Evolutionary conservation across 805 yeast genomes (phyloP), one percentile per base, ranked within the genome.

Genomic region (Clavispora fructus): DNA sequence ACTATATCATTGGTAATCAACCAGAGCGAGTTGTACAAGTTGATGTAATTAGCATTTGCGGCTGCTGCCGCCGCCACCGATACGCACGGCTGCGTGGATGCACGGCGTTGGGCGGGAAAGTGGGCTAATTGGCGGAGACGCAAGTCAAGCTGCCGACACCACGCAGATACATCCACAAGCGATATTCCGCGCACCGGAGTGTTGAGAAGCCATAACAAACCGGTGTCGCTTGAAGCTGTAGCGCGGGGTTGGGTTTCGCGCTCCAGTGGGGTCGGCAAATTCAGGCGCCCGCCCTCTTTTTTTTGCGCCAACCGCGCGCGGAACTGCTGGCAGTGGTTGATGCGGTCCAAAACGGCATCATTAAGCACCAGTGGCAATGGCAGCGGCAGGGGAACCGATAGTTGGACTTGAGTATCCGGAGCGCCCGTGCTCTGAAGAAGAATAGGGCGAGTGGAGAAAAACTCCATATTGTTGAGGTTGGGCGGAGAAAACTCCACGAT

Each of bases 1-100:
- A 91, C 72, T 7, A 87, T 61, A 62, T 94, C 99, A 62, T 94
- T 92, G 5, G 82, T 63, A 0, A 89, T 83, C 14, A 94, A 69
- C 98, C 98, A 94, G 1, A 91, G 50, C 1, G 91, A 83, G 58
- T 95, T 95, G 69, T 88, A 89, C 50, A 92, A 79, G 48, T 83
- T 74, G 56, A 87, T 86, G 56, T 86, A 87, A 59, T 85, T 69
- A 37, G 76, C 70, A 49, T 72, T 72, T 48, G 69, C 64, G 51
- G 65, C 64, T 63, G 59, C 68, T 48, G 54, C 62, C 42, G 62
- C 54, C 60, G 59, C 41, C 30, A 67, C 54, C 51, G 63, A 55
- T 54, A 69, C 57, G 54, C 69, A 79, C 25, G 37, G 37, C 25
- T 33, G 37, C 2, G 25, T 33, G 25, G 37, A 33, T 4, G 37